Conservation (phyloP, 768 basidiomycete species). For the Podaxis sp. region DNA sequence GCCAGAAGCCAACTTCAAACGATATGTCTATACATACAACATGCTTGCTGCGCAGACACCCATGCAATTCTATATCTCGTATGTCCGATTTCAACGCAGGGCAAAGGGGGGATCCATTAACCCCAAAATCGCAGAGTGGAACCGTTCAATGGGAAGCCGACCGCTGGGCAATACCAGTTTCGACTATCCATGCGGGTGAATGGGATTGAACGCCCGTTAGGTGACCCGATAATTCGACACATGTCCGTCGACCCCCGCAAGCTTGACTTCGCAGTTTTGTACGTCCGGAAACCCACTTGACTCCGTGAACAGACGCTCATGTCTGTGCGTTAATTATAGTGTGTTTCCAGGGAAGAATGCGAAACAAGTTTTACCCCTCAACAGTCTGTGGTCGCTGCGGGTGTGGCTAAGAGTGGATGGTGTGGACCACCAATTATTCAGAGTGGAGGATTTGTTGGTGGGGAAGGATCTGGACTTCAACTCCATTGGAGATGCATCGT, state of each 20-base stretch:
- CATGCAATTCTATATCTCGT: constrained; percentile 54
- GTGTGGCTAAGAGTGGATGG: constrained; percentile 61
- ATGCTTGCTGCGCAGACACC: constrained; percentile 43
- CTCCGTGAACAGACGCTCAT: background rate
- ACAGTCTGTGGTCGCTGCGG: constrained; percentile 55
- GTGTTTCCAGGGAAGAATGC: constrained; percentile 51
- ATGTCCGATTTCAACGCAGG: constrained; percentile 22
- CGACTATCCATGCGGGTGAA: constrained; percentile 54
- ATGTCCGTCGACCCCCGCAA: constrained; percentile 52
- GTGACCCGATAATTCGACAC: constrained; percentile 44
- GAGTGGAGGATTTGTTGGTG: constrained; percentile 64
- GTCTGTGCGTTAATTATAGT: constrained; percentile 28
- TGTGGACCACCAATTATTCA: constrained; percentile 65
- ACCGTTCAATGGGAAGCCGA: constrained; percentile 38
- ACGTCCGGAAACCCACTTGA: constrained; percentile 21
- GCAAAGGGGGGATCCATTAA: background rate
- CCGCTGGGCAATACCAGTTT: constrained; percentile 50
- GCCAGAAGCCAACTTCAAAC: constrained; percentile 32
- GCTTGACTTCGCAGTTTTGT: constrained; percentile 67
- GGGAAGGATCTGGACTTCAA: constrained; percentile 67
- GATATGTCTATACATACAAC: constrained; percentile 55
- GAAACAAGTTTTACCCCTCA: constrained; percentile 48
- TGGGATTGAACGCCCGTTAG: constrained; percentile 53
- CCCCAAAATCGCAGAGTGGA: constrained; percentile 39
- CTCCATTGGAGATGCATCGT: constrained; percentile 54